Evolutionary conservation across 2,329 filamentous ascomycete species (phyloP).

Genomic region (Cadophora sp.): DNA sequence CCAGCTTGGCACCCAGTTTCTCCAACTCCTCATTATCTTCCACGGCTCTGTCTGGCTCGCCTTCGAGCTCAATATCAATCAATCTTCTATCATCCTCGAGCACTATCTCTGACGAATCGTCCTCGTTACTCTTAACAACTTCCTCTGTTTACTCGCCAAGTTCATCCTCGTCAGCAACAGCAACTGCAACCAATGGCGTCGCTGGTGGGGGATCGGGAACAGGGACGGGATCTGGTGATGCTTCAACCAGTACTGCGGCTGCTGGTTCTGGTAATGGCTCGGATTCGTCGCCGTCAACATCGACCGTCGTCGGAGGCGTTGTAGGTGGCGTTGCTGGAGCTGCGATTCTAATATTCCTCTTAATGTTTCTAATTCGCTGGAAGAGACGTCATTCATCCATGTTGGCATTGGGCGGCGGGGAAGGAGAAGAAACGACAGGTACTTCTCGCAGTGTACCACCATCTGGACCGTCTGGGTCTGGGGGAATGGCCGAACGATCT

Average conservation of each 20-base stretch:
- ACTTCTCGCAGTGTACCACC: conserved; percentile 37
- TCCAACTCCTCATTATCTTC: conserved; percentile 33
- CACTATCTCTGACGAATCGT: conserved; percentile 27
- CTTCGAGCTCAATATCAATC: conserved; percentile 21
- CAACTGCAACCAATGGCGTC: conserved; percentile 9
- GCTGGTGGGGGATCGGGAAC: conserved; percentile 9
- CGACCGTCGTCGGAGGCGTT: conserved; percentile 42
- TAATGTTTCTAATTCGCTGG: conserved; percentile 59
- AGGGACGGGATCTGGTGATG: conserved; percentile 7
- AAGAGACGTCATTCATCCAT: conserved; percentile 56
- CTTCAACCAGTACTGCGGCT: conserved; percentile 32
- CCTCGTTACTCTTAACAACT: conserved; percentile 27
- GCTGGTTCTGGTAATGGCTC: conserved; percentile 26
- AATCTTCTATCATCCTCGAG: conserved; percentile 15
- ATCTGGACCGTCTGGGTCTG: conserved; percentile 28
- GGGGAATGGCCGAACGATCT: conserved; percentile 55
- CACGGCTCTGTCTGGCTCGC: conserved; percentile 10
- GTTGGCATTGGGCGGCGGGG: conserved; percentile 52
- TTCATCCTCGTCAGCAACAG: conserved; percentile 10
- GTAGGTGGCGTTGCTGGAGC: conserved; percentile 59
- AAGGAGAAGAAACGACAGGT: conserved; percentile 43
- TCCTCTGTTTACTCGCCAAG: conserved; percentile 21
- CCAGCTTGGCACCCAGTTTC: conserved; percentile 29
- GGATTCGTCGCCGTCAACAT: conserved; percentile 34
- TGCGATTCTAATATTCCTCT: conserved; percentile 59